Percentiles rank a stretch among this genome's conserved stretches.
phyloP scores from a whole-genome alignment of 306 rosid species.

The Quercus dentata region DNA sequence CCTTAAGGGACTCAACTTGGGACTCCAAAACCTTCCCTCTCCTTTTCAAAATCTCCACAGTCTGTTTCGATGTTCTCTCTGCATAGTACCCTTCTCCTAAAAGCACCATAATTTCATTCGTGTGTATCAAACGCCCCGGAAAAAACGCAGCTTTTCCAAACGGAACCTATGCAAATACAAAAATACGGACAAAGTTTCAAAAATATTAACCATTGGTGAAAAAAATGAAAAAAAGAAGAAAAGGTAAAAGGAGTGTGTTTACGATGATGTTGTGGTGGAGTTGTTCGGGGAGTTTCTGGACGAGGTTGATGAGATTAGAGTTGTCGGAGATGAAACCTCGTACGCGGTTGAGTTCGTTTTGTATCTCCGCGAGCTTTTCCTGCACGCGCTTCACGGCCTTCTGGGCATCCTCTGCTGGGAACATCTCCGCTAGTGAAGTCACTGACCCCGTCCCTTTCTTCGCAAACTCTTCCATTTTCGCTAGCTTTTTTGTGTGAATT shows the following conservation, averaged over 20 bases:
- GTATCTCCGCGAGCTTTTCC: conserved; percentile 45
- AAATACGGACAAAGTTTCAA: neutral
- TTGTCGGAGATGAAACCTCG: conserved; percentile 66
- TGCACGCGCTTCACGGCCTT: conserved; percentile 61
- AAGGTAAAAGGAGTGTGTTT: neutral
- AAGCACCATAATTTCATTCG: conserved; percentile 87
- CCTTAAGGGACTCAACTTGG: conserved; percentile 62
- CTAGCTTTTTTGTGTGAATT: neutral
- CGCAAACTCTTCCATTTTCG: conserved; percentile 19
- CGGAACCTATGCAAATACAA: conserved; percentile 50
- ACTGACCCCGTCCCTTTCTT: conserved; percentile 65
- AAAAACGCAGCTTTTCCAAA: conserved; percentile 94
- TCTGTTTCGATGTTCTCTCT: conserved; percentile 75
- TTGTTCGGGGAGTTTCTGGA: conserved; percentile 69
- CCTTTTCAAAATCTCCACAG: conserved; percentile 72
- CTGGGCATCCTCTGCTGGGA: conserved; percentile 53
- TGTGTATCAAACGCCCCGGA: conserved; percentile 87
- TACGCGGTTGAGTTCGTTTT: conserved; percentile 37
- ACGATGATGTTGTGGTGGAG: conserved; percentile 86
- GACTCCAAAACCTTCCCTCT: conserved; percentile 67
- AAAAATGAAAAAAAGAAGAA: neutral
- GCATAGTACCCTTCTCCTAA: conserved; percentile 87
- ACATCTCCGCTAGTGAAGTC: conserved; percentile 56
- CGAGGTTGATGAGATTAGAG: conserved; percentile 61
- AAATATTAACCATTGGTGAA: neutral